A percentile compares a stretch with the other conserved stretches of the same genome.
Evolutionary conservation across 169 alveolate genomes (phyloP).

Genomic region (Cryptosporidium meleagridis): DNA sequence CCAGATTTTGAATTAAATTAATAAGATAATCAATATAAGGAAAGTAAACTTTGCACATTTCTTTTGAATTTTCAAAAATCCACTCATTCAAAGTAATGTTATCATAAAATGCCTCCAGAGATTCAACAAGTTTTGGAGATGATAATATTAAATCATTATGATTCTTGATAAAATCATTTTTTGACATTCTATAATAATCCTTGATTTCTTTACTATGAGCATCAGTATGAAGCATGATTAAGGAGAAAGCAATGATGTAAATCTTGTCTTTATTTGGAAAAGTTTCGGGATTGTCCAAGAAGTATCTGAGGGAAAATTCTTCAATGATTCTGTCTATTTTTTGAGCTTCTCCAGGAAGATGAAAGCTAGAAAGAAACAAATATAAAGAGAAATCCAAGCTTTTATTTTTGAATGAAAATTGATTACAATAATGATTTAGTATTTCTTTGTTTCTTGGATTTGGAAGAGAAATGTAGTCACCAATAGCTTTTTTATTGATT

Average conservation of each 20-base stretch:
- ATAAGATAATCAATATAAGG: slow-evolving; percentile 50
- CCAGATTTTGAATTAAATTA: slow-evolving; percentile 4
- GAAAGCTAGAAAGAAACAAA: slow-evolving; percentile 87
- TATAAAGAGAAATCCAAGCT: slow-evolving; percentile 87
- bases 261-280: slow-evolving; percentile 90
- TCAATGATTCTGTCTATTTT: slow-evolving; percentile 93
- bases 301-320: slow-evolving; percentile 90
- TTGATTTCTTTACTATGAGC: slow-evolving; percentile 89
- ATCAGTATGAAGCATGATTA: slow-evolving; percentile 92
- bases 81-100: slow-evolving; percentile 55
- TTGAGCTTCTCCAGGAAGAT: slow-evolving; percentile 96
- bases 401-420: slow-evolving; percentile 82
- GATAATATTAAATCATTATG: slow-evolving; percentile 37
- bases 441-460: slow-evolving; percentile 83
- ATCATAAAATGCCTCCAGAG: slow-evolving; percentile 37
- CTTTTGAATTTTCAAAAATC: slow-evolving; percentile 20
- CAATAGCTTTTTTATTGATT: slow-evolving; percentile 84
- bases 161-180: slow-evolving; percentile 35
- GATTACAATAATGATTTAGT: slow-evolving; percentile 83
- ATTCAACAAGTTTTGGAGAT: slow-evolving; percentile 2
- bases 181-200: slow-evolving; percentile 79
- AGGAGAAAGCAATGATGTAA: slow-evolving; percentile 89
- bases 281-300: slow-evolving; percentile 87
- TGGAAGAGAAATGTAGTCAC: slow-evolving; percentile 88
- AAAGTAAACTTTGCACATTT: background rate